These are phyloP conservation scores for Scedosporium aurantiacum DNA, from an alignment of 2,329 filamentous ascomycete genomes.

Conservation along the genomic window DNA sequence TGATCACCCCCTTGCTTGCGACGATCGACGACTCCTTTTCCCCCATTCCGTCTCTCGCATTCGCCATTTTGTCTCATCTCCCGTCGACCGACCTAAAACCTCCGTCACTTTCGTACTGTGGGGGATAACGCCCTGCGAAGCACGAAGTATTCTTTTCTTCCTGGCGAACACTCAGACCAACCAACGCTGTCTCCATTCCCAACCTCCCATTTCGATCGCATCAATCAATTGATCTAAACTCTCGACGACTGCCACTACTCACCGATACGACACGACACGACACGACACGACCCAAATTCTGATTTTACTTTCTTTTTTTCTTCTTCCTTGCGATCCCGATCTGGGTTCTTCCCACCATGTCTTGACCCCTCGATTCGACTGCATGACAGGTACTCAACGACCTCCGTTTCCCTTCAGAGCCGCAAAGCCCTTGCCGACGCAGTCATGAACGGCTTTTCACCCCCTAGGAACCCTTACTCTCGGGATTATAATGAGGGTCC, in stretches of 20 bases:
- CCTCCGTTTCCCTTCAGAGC: background rate
- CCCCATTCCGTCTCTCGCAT: background rate
- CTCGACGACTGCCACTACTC: background rate
- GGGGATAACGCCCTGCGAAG: background rate
- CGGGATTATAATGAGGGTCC: conserved; percentile 22
- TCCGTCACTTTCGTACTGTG: background rate
- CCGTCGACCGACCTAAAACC: background rate
- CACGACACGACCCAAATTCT: background rate
- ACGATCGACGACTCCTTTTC: conserved; percentile 4
- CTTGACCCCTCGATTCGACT: background rate
- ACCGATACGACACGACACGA: no score
- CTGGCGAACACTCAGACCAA: no score
- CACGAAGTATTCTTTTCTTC: no score
- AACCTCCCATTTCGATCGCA: background rate
- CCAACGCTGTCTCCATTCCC: background rate
- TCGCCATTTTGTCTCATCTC: background rate
- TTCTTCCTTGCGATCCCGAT: background rate
- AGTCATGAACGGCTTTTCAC: conserved; percentile 29
- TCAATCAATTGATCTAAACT: background rate
- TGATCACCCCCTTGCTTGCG: background rate
- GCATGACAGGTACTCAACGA: background rate
- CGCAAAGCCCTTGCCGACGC: background rate
- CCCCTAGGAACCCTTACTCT: conserved; percentile 20
- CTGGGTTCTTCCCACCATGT: background rate
- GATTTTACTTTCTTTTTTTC: background rate